A percentile compares a stretch with the other conserved stretches of the same genome.
Evolutionary conservation across 345 rosid species (phyloP).

Genomic region (Geranium rotundifolium): DNA sequence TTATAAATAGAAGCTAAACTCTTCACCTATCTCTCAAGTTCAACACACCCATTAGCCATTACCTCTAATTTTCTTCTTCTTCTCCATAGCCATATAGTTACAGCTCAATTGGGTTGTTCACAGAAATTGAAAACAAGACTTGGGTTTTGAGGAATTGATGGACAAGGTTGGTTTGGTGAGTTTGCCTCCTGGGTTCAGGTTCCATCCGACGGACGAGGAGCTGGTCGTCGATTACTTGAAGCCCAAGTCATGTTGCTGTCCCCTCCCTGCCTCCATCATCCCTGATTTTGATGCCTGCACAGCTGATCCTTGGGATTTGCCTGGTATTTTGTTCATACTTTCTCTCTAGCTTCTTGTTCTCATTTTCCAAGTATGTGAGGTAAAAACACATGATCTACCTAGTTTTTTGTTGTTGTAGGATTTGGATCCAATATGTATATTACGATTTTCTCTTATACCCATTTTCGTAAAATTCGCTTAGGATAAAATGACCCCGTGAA

Average conservation of each 20-base stretch:
- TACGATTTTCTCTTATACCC: too few species aligned
- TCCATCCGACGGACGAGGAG: slow-evolving; percentile 93
- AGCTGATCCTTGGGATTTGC: slow-evolving; percentile 93
- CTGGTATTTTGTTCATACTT: slow-evolving; percentile 32
- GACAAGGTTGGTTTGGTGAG: slow-evolving; percentile 46
- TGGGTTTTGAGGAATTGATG: slow-evolving; percentile 14
- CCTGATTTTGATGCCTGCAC: slow-evolving; percentile 85
- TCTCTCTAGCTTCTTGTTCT: too few species aligned
- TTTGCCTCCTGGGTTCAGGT: slow-evolving; percentile 83
- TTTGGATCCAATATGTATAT: too few species aligned
- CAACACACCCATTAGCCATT: not conserved
- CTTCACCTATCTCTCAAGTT: not conserved
- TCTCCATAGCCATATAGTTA: not conserved
- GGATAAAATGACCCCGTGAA: too few species aligned
- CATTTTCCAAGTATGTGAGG: too few species aligned
- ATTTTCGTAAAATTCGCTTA: too few species aligned
- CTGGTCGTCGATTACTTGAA: slow-evolving; percentile 62
- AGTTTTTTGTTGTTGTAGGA: too few species aligned
- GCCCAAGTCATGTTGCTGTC: slow-evolving; percentile 49
- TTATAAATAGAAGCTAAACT: slow-evolving; percentile 10
- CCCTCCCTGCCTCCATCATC: slow-evolving; percentile 81
- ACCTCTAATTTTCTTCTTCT: too few species aligned
- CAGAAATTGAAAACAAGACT: not conserved
- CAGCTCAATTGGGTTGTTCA: not conserved
- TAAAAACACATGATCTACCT: too few species aligned